Evolutionary conservation across 495 filamentous ascomycete genomes (phyloP), one percentile per base, ranked within the genome.

Genomic region (Cairneyella variabilis): DNA sequence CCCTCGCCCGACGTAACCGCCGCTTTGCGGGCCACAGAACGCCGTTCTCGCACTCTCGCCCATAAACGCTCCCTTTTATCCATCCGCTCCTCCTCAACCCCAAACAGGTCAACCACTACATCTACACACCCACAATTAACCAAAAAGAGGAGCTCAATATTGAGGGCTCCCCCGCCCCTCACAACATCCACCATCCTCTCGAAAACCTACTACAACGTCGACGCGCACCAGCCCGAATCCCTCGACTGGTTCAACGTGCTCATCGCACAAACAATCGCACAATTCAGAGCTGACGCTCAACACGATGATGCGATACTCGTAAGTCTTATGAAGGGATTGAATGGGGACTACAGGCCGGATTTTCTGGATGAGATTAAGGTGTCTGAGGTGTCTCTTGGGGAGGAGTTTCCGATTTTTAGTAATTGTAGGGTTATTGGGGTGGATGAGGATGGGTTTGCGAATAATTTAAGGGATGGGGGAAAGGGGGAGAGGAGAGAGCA

Each of bases 241-340:
- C 72, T 98, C 58, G 93, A 98, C 66, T 98, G 93, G 93, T 97
- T 98, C 76, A 98, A 98, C 68, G 93, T 98, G 21, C 76, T 98
- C 51, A 84, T 97, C 48, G 95, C 93, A 6, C 93, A 98, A 72
- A 95, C 95, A 0, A 91, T 98, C 47, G 92, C 95, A 2, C 95
- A 97, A 64, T 91, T 97, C 64, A 79, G 93, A 44, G 83, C 85
- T 54, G 95, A 97, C 61, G 93, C 93, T 21, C 78, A 88, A 23
- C 82, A 90, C 47, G 91, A 96, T 63, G 88, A 90, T 61, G 95
- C 93, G 6, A 91, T 98, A 20, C 79, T 98, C n/a, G 85, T 79
- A n/a, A 91, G 85, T n/a, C 74, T 98, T n/a, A 93, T 83, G 8
- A 84, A 83, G 28, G 80, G 90, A 1, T 77, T 98, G 30, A 98